Conservation (phyloP, 805 yeast species). For the Pichia ethanolica region DNA sequence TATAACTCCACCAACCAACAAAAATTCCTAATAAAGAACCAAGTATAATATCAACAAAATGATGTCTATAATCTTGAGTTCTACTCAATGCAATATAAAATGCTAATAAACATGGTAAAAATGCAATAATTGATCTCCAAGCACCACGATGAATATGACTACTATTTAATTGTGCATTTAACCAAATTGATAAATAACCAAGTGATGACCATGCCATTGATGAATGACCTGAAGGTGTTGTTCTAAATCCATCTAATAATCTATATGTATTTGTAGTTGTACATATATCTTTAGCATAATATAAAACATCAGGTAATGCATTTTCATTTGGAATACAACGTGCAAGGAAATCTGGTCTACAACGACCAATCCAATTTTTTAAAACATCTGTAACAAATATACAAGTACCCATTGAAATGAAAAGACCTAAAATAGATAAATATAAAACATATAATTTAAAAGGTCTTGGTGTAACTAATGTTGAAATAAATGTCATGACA, state of each 20-base stretch:
- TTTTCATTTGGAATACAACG: constrained; percentile 66
- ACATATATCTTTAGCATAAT: constrained; percentile 58
- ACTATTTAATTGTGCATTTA: constrained; percentile 52
- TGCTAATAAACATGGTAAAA: constrained; percentile 61
- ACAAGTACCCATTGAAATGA: constrained; percentile 51
- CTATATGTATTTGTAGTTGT: constrained; percentile 39
- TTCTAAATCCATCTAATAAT: constrained; percentile 66
- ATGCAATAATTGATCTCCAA: constrained; percentile 52
- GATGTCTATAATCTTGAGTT: constrained; percentile 91
- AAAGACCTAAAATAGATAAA: constrained; percentile 60
- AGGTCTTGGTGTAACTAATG: constrained; percentile 38
- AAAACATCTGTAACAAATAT: constrained; percentile 61
- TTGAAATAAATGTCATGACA: constrained; percentile 27
- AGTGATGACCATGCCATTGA: constrained; percentile 63
- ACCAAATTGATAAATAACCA: constrained; percentile 56
- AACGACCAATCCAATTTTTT: constrained; percentile 83
- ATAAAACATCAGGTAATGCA: constrained; percentile 49
- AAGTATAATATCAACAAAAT: constrained; percentile 71
- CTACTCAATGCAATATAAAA: constrained; percentile 73
- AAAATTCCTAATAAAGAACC: constrained; percentile 64
- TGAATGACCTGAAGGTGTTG: constrained; percentile 81
- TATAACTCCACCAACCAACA: constrained; percentile 52
- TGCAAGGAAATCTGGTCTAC: constrained; percentile 86
- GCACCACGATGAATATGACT: constrained; percentile 40
- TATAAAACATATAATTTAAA: constrained; percentile 54